Evolutionary conservation across 306 rosid species (phyloP), one percentile per base, ranked within the genome.

Genomic region (Canavalia ensiformis): DNA sequence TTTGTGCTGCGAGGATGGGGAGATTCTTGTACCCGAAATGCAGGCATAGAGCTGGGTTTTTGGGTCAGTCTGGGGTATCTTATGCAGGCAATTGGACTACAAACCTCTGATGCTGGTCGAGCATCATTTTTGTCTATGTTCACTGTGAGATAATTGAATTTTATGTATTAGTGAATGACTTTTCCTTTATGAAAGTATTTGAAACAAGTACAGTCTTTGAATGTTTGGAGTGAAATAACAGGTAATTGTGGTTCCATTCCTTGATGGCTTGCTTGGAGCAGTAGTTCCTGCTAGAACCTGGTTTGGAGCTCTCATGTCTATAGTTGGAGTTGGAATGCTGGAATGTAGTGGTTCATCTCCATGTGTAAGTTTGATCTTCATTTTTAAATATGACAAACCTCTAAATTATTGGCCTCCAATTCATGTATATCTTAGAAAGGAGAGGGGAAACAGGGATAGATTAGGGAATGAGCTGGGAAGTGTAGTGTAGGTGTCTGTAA

Each of bases 51-150:
- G 85, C 88, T 92, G 88, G 97, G 97, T 51, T 78, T 89, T 67
- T 92, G 95, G 97, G 92, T 85, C 82, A 89, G 97, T 87, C 72
- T 90, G 55, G 97, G 97, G 45, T 92, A 92, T 84, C 86, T 92
- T 28, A 85, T 84, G 90, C 97, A 92, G 88, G 93, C 97, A 34
- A 31, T 92, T 45, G 97, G 97, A 79, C 82, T 92, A 60, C 84
- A 82, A 55, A 92, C 95, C 29, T 92, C 97, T 8, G 97, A 89
- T 88, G 93, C 97, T 34, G 97, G 94, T 31, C 90, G 94, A 6
- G 94, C 95, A 29, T 88, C 94, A 4, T 92, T 92, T 71, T 29
- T 92, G 50, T 82, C 94, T 30, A 89, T 68, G 87, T 89, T 92
- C 83, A 92, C 95, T 72, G 97, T 92, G 69, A 70, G 86, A 68